Evolutionary conservation across 345 rosid genomes (phyloP), one percentile per base, ranked within the genome.

Genomic region (Erucastrum elatum): DNA sequence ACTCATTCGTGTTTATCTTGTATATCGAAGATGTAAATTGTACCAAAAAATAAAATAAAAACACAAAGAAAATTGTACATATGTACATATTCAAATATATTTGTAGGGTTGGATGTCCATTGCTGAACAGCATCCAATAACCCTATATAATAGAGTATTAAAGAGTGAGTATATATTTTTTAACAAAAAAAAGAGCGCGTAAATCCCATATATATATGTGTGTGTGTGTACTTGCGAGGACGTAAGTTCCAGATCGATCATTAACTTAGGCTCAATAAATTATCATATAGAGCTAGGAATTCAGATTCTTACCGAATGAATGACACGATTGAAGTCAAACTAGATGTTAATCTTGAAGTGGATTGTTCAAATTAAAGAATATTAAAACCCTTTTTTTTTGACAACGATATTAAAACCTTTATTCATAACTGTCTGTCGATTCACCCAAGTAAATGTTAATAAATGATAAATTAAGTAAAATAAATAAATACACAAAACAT

Each of bases 121-220:
- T 46, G 64, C 55, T 76, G 29, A 77, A 64, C 55, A 77, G 64
- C 64, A 69, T 77, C 80, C 70, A 70, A 46, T 77, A 70, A 33
- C 75, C 27, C 39, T 77, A 49, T 69, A 62, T 27, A 30, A 68
- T 70, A 46, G n/a, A 31, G 11, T 53, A 56, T 25, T 55, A 34
- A 15, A 66, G 41, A 51, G 13, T 33, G 30, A 21, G 21, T 21
- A 21, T 21, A 21, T 21, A 21, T 21, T 21, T 21, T 21, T 21
- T 21, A 21, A 21, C 21, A 21, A 21, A 21, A 21, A 21, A 21
- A 21, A 21, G 21, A 21, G 21, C 21, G 21, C 21, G 21, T 21
- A 21, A 21, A 21, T 21, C 21, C 21, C 21, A 21, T 21, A 21
- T 21, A 21, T 21, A 21, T 21, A 21, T 21, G 21, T 21, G 21